Base-by-base conservation (phyloP, 306 rosid species). In the Senna tora region DNA sequence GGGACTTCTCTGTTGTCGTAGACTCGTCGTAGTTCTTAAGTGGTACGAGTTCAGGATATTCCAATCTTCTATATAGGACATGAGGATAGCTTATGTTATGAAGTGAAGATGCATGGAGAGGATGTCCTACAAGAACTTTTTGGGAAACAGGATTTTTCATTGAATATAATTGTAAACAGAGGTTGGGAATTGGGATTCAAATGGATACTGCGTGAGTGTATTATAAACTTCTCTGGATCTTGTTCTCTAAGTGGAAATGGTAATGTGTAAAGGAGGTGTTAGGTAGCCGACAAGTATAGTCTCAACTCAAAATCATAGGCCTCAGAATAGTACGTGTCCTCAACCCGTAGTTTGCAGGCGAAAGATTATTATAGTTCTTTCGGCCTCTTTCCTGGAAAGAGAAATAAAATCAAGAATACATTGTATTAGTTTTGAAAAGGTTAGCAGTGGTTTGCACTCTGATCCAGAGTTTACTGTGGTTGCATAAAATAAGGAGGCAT, bases 401-500 rank as follows among this genome's bases (percentile, higher is more conserved):
- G 6, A 22, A 2, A 42, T 14, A 46, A 45, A 9, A 8, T 41
- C 38, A 19, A 41, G 53, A 64, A 10, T 13, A 64, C 5, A 7
- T 42, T 39, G 38, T 63, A 63, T 13, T n/a, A 19, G 7, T 42
- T 63, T 42, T 15, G 34, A 20, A 53, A 63, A 63, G 36, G 32
- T 22, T 63, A 41, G 20, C 17, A 20, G 38, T 63, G 17, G 41
- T 12, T 4, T 30, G 41, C 63, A 28, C 20, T 22, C 54, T 13
- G 39, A 65, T 42, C 43, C 5, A 25, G 13, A 19, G 30, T 20
- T 22, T 43, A 12, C 39, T 22, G 9, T 15, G 53, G 12, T 65
- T 25, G 71, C 39, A 42, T 45, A 43, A 13, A 38, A 13, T 30
- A 45, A 65, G 55, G 55, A 21, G 22, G 70, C 70, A 45, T 65